A percentile compares a stretch with the other conserved stretches of the same genome.
phyloP scores from a whole-genome alignment of 306 rosid species.

The Aeschynomene evenia region DNA sequence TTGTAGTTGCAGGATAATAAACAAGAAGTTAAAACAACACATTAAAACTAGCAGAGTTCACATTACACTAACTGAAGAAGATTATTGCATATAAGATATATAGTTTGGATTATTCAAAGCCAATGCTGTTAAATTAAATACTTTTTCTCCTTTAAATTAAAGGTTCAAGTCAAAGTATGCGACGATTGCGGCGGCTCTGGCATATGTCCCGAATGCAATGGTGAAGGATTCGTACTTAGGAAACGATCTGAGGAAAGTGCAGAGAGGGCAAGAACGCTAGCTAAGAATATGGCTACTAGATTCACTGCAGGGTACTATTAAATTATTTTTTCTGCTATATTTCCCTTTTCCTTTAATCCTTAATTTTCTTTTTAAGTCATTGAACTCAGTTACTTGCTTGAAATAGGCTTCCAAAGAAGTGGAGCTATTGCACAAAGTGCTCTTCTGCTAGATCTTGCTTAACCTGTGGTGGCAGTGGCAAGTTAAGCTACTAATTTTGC shows the following conservation, averaged over 20 bases:
- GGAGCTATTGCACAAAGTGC: slow-evolving; percentile 97
- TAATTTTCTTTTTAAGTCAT: background rate
- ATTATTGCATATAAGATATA: background rate
- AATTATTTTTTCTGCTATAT: too few relatives aligned
- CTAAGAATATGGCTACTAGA: slow-evolving; percentile 86
- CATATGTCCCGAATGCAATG: slow-evolving; percentile 87
- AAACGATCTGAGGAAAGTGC: slow-evolving; percentile 73
- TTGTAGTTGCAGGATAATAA: background rate
- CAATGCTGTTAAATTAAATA: background rate
- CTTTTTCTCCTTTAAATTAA: slow-evolving; percentile 24
- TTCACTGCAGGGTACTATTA: slow-evolving; percentile 74
- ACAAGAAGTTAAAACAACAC: background rate
- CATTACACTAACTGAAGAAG: background rate
- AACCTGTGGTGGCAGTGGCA: slow-evolving; percentile 80
- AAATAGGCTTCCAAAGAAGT: slow-evolving; percentile 90
- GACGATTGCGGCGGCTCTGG: slow-evolving; percentile 86
- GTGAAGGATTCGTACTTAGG: slow-evolving; percentile 90
- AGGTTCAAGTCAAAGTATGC: slow-evolving; percentile 61
- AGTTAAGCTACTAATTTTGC: slow-evolving; percentile 52
- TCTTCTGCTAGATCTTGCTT: slow-evolving; percentile 74
- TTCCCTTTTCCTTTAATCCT: slow-evolving; percentile 7
- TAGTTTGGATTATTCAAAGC: background rate
- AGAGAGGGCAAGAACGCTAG: slow-evolving; percentile 61
- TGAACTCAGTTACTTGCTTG: slow-evolving; percentile 21
- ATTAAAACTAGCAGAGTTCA: background rate